Base-by-base conservation (phyloP, 2,329 filamentous ascomycete genomes). In the Coniella vitis region DNA sequence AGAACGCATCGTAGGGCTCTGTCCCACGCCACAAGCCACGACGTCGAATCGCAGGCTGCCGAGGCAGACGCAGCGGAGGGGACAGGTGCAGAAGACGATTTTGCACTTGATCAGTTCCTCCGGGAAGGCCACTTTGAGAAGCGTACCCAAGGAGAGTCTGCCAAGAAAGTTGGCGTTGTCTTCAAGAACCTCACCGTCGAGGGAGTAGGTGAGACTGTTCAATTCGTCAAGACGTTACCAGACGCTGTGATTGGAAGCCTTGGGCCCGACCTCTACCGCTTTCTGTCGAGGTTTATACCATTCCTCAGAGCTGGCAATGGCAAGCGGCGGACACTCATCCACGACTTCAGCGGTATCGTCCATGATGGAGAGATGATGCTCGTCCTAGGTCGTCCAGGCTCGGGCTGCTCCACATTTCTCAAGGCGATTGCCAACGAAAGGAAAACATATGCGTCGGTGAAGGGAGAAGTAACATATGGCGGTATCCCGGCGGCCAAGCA, bases 101-200 rank as follows among this genome's bases (percentile, higher is more conserved):
- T 90, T 54, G 76, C 86, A 52, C 72, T 90, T 1, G 77, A 76
- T 31, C 70, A 80, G 12, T 90, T 90, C 60, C 78, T 90, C 66
- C 76, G 79, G 40, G 80, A 87, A 52, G 86, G 86, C 1, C 83
- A 86, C 58, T 83, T 90, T 51, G 87, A 90, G 65, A 87, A 85
- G 61, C 76, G 84, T 12, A 79, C 78, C 2, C 76, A 81, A 25
- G 83, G 81, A 5, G 71, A 74, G 32, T 84, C 86, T 0, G 76
- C 83, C 10, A 93, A 91, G 69, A 86, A 83, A 58, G 79, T 91
- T 10, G 87, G 87, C 2, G 84, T 91, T 1, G 69, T 89, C 1
- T 91, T 84, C 71, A 87, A 84, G 65, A 75, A 87, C 57, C 70
- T 91, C 43, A 88, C 81, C 0, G 87, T 91, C 22, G 83, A 85